Conservation (phyloP, 305 asterid genomes). For the Fraxinus nigra region DNA sequence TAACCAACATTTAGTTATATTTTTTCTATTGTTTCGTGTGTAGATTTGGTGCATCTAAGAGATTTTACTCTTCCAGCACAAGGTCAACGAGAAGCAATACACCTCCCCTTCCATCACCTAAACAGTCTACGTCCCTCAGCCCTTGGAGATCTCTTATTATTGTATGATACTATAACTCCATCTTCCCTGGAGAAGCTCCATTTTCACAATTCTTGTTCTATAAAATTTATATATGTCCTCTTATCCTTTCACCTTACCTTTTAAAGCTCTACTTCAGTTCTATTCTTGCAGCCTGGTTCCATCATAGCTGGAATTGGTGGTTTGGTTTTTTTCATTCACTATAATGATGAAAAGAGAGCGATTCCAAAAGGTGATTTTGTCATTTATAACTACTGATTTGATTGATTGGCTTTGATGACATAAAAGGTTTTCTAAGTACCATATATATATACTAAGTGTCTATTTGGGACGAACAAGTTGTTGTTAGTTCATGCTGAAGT, state of each 20-base stretch:
- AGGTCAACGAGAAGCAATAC: constrained; percentile 33
- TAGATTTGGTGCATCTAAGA: constrained; percentile 39
- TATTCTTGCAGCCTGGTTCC: constrained; percentile 75
- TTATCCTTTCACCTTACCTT: constrained; percentile 21
- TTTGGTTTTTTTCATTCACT: constrained; percentile 51
- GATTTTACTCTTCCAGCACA: constrained; percentile 40
- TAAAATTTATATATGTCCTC: constrained; percentile 4
- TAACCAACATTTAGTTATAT: constrained; percentile 6
- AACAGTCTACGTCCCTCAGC: constrained; percentile 27
- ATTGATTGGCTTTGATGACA: background rate
- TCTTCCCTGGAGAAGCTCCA: constrained; percentile 18
- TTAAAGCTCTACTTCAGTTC: constrained; percentile 42
- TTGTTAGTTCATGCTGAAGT: background rate
- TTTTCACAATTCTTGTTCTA: constrained; percentile 13
- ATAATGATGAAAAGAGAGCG: constrained; percentile 85
- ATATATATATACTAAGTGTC: background rate
- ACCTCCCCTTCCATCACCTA: constrained; percentile 32
- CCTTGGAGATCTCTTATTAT: constrained; percentile 45
- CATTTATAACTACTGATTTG: background rate
- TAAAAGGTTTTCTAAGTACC: background rate
- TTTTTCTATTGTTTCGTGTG: constrained; percentile 11
- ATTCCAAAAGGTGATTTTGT: constrained; percentile 62
- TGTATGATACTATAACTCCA: constrained; percentile 42
- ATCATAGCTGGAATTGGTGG: constrained; percentile 77
- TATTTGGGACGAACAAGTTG: background rate